Base-by-base conservation (phyloP, 139 green algal species). In the Asterochloris erici region DNA sequence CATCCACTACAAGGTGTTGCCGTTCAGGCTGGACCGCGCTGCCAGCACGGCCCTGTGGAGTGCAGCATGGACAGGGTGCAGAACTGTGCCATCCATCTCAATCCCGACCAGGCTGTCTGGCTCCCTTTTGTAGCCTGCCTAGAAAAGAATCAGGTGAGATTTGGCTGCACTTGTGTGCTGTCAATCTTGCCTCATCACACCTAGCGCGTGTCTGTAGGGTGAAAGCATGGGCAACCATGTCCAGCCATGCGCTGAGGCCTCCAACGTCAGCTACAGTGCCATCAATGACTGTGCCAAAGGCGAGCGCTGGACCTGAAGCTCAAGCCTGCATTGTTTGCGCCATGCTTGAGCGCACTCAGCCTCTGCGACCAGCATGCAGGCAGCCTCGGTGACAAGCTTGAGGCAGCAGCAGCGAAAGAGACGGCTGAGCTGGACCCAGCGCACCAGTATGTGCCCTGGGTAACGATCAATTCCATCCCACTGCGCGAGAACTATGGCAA, bases 11-110 rank as follows among this genome's bases (percentile, higher is more conserved):
- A 54, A 10, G 38, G 38, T 54, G 38, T 54, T 6, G 38, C 38
- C 38, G 6, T 54, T 54, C 38, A 54, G 38, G 38, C 38, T 10
- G 82, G 74, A 63, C 71, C 63, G 10, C 28, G 74, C 17, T 87
- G 84, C 79, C 84, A 87, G 84, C 84, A 87, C 26, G 84, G 84
- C 16, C 79, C 84, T 24, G 68, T 26, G 26, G 85, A 88, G 68
- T 86, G 82, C 68, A 26, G 27, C 9, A 68, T 88, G 23, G 83
- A 88, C 78, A 64, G 68, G n/a, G 73, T 86, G 11, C 70, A 86
- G 47, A 84, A 79, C 70, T 88, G 85, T 61, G 85, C 85, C 19
- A 24, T 63, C 29, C 21, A 74, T 0, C 74, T 81, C 15, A 27
- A 61, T 21, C 85, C 81, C 0, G 73, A 6, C 19, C 81, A 84